phyloP scores from a whole-genome alignment of 2,329 filamentous ascomycete genomes.

The Xylaria sp. region DNA sequence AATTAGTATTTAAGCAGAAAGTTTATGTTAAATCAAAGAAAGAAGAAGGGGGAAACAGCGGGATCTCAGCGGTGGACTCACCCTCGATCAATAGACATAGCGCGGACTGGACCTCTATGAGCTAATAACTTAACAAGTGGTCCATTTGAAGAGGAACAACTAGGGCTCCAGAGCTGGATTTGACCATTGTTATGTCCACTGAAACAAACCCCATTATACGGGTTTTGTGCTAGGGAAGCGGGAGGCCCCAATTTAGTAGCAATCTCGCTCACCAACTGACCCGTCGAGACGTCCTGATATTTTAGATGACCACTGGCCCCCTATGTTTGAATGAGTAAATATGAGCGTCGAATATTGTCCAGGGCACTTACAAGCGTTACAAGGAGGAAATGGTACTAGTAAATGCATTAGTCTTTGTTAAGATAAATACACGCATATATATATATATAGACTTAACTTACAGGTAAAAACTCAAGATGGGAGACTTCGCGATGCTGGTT shows the following conservation, averaged over 20 bases:
- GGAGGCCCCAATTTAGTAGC: slow-evolving; percentile 86
- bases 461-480: slow-evolving; percentile 77
- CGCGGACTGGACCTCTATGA: slow-evolving; percentile 87
- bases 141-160: slow-evolving; percentile 66
- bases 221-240: slow-evolving; percentile 86
- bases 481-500: slow-evolving; percentile 90
- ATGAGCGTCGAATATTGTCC: not conserved
- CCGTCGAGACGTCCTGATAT: slow-evolving; percentile 95
- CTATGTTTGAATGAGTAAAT: slow-evolving; percentile 29
- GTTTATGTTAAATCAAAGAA: not conserved
- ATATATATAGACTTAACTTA: slow-evolving; percentile 8
- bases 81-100: slow-evolving; percentile 80
- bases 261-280: slow-evolving; percentile 85
- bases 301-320: slow-evolving; percentile 62
- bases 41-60: not conserved
- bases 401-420: slow-evolving; percentile 5
- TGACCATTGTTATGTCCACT: slow-evolving; percentile 95
- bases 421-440: not conserved
- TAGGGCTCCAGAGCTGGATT: slow-evolving; percentile 96
- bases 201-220: slow-evolving; percentile 90
- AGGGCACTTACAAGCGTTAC: slow-evolving; percentile 76
- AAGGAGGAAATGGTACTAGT: slow-evolving; percentile 86
- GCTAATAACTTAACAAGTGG: slow-evolving; percentile 91
- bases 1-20: slow-evolving; percentile 15
- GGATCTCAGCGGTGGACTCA: slow-evolving; percentile 13